Percentiles rank a stretch among this genome's conserved stretches.
Conservation (phyloP, 495 filamentous ascomycete genomes). For the Pseudotulostoma volvatum region DNA sequence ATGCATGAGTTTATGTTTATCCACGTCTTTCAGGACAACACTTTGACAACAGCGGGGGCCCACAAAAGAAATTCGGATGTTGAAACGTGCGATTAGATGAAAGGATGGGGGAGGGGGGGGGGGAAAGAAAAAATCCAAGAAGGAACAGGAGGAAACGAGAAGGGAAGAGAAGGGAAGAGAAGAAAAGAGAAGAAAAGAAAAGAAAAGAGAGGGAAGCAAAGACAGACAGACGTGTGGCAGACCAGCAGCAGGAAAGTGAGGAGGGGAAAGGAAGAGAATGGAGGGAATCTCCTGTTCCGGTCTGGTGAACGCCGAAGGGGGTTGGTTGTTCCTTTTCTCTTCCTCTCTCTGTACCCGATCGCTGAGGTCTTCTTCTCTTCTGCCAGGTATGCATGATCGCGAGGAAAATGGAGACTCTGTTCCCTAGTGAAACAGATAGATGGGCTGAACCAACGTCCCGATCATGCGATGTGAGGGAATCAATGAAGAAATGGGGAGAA, state of each 20-base stretch:
- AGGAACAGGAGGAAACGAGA: conserved; percentile 2
- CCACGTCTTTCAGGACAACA: not conserved
- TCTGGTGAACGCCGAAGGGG: not conserved
- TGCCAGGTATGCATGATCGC: too few relatives aligned
- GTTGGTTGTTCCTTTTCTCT: not conserved
- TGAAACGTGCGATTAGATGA: too few relatives aligned
- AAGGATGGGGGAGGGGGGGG: too few relatives aligned
- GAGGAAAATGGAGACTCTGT: too few relatives aligned
- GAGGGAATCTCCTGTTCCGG: conserved; percentile 5
- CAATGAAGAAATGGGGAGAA: too few relatives aligned
- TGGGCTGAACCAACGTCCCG: too few relatives aligned
- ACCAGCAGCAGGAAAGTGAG: not conserved
- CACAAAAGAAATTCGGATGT: too few relatives aligned
- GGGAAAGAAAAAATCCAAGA: too few relatives aligned
- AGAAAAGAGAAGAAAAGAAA: conserved; percentile 5
- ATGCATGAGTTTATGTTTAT: not conserved
- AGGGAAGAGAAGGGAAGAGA: not conserved
- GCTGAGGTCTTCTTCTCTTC: too few relatives aligned
- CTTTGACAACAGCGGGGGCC: not conserved
- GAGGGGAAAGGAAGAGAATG: conserved; percentile 3
- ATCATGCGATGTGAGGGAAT: too few relatives aligned
- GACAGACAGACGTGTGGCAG: not conserved
- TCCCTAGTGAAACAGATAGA: too few relatives aligned
- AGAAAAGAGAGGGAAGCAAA: not conserved
- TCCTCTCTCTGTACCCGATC: too few relatives aligned